phyloP scores from a whole-genome alignment of 2,329 filamentous ascomycete species.

The Pseudogymnoascus verrucosus region DNA sequence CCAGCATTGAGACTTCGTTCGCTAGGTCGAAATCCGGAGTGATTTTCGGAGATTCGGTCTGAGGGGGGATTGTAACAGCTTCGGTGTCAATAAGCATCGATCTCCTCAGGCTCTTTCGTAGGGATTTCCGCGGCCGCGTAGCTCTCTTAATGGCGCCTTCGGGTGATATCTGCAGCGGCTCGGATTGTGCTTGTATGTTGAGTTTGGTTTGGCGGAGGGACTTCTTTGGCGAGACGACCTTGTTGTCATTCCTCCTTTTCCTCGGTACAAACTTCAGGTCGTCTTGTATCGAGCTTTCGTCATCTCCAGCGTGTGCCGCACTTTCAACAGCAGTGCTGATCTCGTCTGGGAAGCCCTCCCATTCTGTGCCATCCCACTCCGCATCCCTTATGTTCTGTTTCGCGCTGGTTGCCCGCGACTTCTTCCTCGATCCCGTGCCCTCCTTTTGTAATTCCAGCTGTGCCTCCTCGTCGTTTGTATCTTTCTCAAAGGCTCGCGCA shows the following conservation, averaged over 20 bases:
- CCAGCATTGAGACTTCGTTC: background rate
- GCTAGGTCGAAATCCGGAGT: background rate
- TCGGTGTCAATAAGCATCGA: conserved; percentile 9
- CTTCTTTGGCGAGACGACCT: conserved; percentile 27
- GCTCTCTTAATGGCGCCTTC: background rate
- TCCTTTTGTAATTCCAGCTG: conserved; percentile 29
- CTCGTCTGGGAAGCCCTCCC: conserved; percentile 6
- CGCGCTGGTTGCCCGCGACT: conserved; percentile 21
- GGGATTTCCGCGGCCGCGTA: conserved; percentile 19
- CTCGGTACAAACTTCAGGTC: conserved; percentile 21
- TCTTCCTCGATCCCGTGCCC: conserved; percentile 30
- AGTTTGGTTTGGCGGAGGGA: conserved; percentile 15
- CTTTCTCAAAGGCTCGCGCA: conserved; percentile 15
- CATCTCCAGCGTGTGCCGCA: background rate
- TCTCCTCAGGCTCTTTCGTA: conserved; percentile 17
- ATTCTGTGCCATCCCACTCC: conserved; percentile 23
- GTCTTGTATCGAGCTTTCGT: background rate
- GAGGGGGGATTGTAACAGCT: background rate
- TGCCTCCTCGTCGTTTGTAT: conserved; percentile 17
- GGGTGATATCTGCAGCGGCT: background rate
- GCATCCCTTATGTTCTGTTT: conserved; percentile 29
- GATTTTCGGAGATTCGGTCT: background rate
- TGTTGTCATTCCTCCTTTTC: conserved; percentile 28
- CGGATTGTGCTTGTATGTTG: background rate
- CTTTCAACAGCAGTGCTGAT: background rate